These are phyloP conservation scores for Ceratobasidium sp. DNA, from an alignment of 1,284 basidiomycete species.

Conservation along the genomic window DNA sequence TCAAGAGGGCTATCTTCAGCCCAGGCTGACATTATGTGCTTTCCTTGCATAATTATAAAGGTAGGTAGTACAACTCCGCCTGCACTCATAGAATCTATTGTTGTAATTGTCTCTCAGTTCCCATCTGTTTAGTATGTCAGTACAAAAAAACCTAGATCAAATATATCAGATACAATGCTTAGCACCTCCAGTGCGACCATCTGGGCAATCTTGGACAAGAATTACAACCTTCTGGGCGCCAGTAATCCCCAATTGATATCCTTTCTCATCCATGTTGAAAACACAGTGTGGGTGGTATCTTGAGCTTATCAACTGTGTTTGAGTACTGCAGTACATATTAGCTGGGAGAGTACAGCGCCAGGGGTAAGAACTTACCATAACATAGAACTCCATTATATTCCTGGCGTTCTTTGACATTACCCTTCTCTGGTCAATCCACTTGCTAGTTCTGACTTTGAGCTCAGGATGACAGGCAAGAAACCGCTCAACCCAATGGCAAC, in stretches of 20 bases:
- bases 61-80: background rate
- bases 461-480: constrained; percentile 8
- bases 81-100: background rate
- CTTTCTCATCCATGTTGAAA: constrained; percentile 31
- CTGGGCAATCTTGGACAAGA: background rate
- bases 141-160: too few species aligned
- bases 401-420: constrained; percentile 1
- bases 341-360: too few species aligned
- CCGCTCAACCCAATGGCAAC: constrained; percentile 3
- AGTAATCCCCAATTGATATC: background rate
- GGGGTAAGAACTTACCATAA: background rate
- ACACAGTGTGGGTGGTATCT: background rate
- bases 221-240: constrained; percentile 5
- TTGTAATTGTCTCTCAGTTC: background rate
- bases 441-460: background rate
- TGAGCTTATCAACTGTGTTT: background rate
- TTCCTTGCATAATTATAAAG: constrained; percentile 24
- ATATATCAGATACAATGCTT: constrained; percentile 1
- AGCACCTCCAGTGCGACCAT: background rate
- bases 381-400: constrained; percentile 29
- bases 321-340: background rate
- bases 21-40: constrained; percentile 1
- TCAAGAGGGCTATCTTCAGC: constrained; percentile 1
- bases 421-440: background rate
- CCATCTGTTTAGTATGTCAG: background rate